Evolutionary conservation across 2,329 filamentous ascomycete species (phyloP), one percentile per base, ranked within the genome.

Genomic region (Aspergillus sp.): DNA sequence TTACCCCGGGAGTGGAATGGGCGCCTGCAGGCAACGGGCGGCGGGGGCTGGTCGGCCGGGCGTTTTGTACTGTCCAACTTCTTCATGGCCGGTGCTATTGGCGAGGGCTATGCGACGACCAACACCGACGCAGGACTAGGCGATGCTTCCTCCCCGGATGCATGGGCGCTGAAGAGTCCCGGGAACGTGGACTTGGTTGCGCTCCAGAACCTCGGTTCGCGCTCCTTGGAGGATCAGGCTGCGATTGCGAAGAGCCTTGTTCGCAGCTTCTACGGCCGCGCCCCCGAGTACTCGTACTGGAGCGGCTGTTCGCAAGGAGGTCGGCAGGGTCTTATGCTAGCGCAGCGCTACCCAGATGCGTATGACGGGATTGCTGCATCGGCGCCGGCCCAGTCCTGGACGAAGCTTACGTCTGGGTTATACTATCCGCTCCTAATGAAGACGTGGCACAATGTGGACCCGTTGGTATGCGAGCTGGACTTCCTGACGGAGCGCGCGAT

Each of bases 1-100:
- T 67, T 78, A 1, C 75, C 74, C 1, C 72, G 62, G 1, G 51
- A 65, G 3, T 78, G 73, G 74, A 76, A 76, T 40, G 64, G 70
- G 1, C 71, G 73, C 0, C 70, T 80, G 30, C 66, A 70, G 42
- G 73, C 67, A 13, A 64, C 70, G 0, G 79, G 79, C 1, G 77
- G 77, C 3, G 77, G 73, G 13, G 72, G 75, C 27, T 70, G 64
- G 51, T 54, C 64, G 34, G 66, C 66, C 27, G 62, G 62, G 1
- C 58, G 55, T 20, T 60, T 46, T n/a, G 42, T 51, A 11, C 46
- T 54, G 17, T 64, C 42, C 19, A 22, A 53, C 1, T 50, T 57
- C n/a, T 58, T 60, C 39, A 62, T 60, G 60, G 54, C 19, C 1
- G 61, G 60, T 11, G 61, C 58, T 2, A 13, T 61, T 5, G 54